Percentiles rank a stretch among this genome's conserved stretches.
Evolutionary conservation across 148 eudicot species (phyloP).

Genomic region (Hydrangea macrophylla): DNA sequence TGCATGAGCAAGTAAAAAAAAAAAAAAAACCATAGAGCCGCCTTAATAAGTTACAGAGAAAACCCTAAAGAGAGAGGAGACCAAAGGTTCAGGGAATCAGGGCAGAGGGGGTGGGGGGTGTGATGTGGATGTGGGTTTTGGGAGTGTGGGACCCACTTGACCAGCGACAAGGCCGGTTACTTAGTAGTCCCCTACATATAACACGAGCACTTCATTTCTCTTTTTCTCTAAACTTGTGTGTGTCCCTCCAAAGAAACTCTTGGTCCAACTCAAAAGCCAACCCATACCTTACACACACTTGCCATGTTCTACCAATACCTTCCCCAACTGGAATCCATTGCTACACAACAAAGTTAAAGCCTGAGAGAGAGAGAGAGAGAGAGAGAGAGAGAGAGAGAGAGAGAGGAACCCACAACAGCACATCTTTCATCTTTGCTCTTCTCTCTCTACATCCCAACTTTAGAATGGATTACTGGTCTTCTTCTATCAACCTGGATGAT

Average conservation of each 20-base stretch:
- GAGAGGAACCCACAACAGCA: not conserved
- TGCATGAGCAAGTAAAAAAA: too few relatives aligned
- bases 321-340: conserved; percentile 7
- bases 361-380: not conserved
- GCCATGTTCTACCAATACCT: not conserved
- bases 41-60: not conserved
- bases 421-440: not conserved
- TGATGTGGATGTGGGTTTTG: not conserved
- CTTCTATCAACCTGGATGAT: conserved; percentile 58
- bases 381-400: not conserved
- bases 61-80: not conserved
- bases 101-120: not conserved
- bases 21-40: not conserved
- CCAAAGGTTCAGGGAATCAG: not conserved
- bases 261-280: conserved; percentile 40
- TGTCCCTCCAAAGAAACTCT: conserved; percentile 22
- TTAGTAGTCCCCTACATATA: too few relatives aligned
- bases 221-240: too few relatives aligned
- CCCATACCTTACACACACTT: not conserved
- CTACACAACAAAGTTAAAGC: not conserved
- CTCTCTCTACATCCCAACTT: conserved; percentile 7
- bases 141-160: conserved; percentile 3
- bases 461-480: conserved; percentile 60
- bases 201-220: not conserved
- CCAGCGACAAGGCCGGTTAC: not conserved